A percentile compares a stretch with the other conserved stretches of the same genome.
These are phyloP conservation scores for Alternaria brassicae DNA, from an alignment of 2,329 filamentous ascomycete species.

Conservation along the genomic window DNA sequence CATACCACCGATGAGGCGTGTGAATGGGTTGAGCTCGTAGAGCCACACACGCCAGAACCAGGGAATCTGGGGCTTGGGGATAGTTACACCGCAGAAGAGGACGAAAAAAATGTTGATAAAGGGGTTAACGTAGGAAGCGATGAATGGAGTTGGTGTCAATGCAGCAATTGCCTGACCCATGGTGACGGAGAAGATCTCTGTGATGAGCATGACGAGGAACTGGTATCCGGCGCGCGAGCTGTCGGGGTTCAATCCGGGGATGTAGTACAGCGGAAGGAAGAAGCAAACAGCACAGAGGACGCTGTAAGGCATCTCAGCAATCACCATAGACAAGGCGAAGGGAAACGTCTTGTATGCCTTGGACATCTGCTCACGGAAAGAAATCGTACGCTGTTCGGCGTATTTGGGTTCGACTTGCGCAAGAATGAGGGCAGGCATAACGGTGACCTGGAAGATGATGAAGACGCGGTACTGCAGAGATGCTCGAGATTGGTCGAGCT, in stretches of 20 bases:
- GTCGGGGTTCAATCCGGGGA: conserved; percentile 73
- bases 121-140: conserved; percentile 80
- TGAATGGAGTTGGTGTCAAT: conserved; percentile 78
- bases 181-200: conserved; percentile 83
- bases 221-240: conserved; percentile 78
- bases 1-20: conserved; percentile 79
- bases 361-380: conserved; percentile 83
- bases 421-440: conserved; percentile 82
- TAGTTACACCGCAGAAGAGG: conserved; percentile 87
- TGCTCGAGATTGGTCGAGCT: conserved; percentile 75
- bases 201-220: conserved; percentile 84
- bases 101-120: conserved; percentile 69
- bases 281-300: conserved; percentile 80
- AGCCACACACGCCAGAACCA: conserved; percentile 81
- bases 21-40: conserved; percentile 84
- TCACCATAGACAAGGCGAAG: conserved; percentile 78
- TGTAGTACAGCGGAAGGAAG: conserved; percentile 85
- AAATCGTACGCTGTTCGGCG: conserved; percentile 78
- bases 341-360: conserved; percentile 86
- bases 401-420: conserved; percentile 86
- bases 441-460: conserved; percentile 87
- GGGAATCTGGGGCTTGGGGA: conserved; percentile 79
- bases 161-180: conserved; percentile 76
- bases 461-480: conserved; percentile 88
- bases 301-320: conserved; percentile 85